Percentiles rank a stretch among this genome's conserved stretches.
Evolutionary conservation across 2,329 filamentous ascomycete species (phyloP).

Genomic region (Clonostachys sp.): DNA sequence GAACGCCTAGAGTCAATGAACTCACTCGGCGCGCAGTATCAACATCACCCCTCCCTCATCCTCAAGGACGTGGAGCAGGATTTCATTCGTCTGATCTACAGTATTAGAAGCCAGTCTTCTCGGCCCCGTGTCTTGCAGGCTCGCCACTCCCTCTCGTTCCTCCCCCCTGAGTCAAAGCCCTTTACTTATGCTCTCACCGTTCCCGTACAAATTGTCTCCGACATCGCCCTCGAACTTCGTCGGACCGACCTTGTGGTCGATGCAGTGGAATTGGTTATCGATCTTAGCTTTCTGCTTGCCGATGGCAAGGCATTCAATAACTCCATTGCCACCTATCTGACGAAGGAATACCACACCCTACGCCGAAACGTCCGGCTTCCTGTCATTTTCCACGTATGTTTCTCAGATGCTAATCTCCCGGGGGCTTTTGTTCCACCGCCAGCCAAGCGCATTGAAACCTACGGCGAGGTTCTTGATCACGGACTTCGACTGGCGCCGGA

Average conservation of each 20-base stretch:
- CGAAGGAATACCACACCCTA: conserved; percentile 1
- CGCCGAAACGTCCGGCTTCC: conserved; percentile 1
- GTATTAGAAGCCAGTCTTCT: background rate
- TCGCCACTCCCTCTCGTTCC: background rate
- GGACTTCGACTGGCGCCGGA: conserved; percentile 45
- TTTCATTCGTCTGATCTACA: conserved; percentile 3
- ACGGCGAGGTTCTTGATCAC: conserved; percentile 41
- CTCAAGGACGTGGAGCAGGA: conserved; percentile 25
- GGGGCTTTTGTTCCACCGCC: background rate
- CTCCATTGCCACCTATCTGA: background rate
- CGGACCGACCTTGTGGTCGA: conserved; percentile 58
- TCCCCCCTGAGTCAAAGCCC: conserved; percentile 49
- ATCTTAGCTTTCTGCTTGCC: background rate
- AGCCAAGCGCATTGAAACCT: conserved; percentile 8
- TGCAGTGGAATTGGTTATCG: conserved; percentile 55
- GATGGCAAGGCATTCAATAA: background rate
- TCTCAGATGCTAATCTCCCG: background rate
- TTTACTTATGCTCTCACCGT: conserved; percentile 62
- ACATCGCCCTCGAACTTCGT: conserved; percentile 52
- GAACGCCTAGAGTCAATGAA: conserved; percentile 21
- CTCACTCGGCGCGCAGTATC: background rate
- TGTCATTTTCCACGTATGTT: background rate
- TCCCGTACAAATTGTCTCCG: conserved; percentile 48
- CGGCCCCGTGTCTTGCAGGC: background rate
- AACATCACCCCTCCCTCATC: conserved; percentile 24